Base-by-base conservation (phyloP, 2,329 filamentous ascomycete species). In the Penicillium sp. region DNA sequence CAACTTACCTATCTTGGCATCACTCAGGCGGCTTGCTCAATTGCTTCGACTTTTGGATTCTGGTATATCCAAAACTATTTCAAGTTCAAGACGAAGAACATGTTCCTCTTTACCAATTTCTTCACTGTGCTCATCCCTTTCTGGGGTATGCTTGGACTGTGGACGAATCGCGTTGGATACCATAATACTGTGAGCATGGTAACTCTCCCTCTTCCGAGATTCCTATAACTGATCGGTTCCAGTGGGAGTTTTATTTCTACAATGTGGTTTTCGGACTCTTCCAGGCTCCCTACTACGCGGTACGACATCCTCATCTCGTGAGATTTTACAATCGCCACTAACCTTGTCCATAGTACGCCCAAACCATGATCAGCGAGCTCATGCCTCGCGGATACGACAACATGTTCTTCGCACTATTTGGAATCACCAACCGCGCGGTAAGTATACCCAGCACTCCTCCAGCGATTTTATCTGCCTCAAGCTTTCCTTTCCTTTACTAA, bases 331-430 rank as follows among this genome's bases (percentile, higher is more conserved):
- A 43, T n/a, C 13, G 18, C 49, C 50, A 46, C 58, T 41, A 14
- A n/a, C 35, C 14, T 27, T 19, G 31, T 40, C 18, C 7, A 33
- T 55, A 75, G 65, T 79, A 78, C 58, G 69, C 76, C 13, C 76
- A 79, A 69, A 78, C 76, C 2, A 78, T 79, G 77, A 77, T 79
- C 57, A 77, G 75, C 47, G 76, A 79, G 41, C 69, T 79, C 14
- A 78, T 77, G 62, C 77, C 76, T 2, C 67, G 69, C 14, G 76
- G 77, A 14, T 79, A 77, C 49, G 76, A 79, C 56, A 78, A 78
- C 19, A 78, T 79, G 75, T 78, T 79, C 60, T 79, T 78, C 37
- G 75, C 75, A 2, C 63, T 79, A 3, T 78, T 79, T 56, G 76
- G 77, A 4, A 78, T 79, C 44, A 79, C 77, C 1, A 78, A 78